Conservation (phyloP, 116 monocot genomes). For the Iris pallida region DNA sequence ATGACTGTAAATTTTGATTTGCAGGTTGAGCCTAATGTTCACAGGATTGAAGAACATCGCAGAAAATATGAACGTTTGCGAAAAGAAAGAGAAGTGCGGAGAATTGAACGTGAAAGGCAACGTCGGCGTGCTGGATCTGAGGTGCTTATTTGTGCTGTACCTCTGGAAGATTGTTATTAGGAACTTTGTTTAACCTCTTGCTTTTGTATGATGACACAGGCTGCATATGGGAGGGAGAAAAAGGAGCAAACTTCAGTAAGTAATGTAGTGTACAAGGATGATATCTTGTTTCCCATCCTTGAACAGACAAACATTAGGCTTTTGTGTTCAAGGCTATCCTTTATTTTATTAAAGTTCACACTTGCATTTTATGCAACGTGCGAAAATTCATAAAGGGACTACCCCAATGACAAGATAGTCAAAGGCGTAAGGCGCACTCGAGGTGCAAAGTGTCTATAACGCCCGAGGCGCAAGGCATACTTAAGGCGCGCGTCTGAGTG, state of each 20-base stretch:
- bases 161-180: neutral
- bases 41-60: conserved; percentile 76
- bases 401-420: too few species aligned
- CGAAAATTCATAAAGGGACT: too few species aligned
- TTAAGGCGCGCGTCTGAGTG: too few species aligned
- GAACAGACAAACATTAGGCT: too few species aligned
- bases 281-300: neutral
- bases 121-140: conserved; percentile 33
- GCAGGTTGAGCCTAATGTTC: conserved; percentile 79
- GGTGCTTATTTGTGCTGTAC: conserved; percentile 30
- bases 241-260: conserved; percentile 20
- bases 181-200: neutral
- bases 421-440: too few species aligned
- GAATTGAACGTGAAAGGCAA: conserved; percentile 38
- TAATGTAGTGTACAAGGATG: neutral
- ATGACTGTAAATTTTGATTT: conserved; percentile 9
- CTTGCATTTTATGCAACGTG: too few species aligned
- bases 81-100: conserved; percentile 55
- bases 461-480: too few species aligned
- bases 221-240: conserved; percentile 19
- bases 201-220: conserved; percentile 1
- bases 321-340: too few species aligned
- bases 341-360: too few species aligned
- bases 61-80: conserved; percentile 65
- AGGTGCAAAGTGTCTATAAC: too few species aligned